Percentiles rank a stretch among this genome's conserved stretches.
phyloP scores from a whole-genome alignment of 176 grass and related monocot genomes.

The Urochloa ruziziensis region DNA sequence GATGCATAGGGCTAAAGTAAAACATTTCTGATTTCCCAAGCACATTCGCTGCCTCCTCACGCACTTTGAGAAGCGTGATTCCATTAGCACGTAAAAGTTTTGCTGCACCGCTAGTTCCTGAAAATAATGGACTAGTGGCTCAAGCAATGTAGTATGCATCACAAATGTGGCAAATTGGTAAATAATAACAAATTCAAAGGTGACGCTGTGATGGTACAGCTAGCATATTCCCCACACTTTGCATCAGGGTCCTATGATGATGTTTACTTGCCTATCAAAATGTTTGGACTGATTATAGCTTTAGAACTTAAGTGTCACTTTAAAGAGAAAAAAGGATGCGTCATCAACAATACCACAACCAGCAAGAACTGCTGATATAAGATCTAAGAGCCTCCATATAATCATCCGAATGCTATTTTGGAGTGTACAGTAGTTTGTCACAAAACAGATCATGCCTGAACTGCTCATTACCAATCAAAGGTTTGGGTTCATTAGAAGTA shows the following conservation, averaged over 20 bases:
- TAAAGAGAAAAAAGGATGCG: neutral
- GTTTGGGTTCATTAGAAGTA: neutral
- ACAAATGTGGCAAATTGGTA: slow-evolving; percentile 13
- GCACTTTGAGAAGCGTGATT: slow-evolving; percentile 72
- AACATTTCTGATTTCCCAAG: slow-evolving; percentile 87
- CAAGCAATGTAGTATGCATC: slow-evolving; percentile 19
- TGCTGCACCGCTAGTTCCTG: slow-evolving; percentile 79
- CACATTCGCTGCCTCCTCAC: slow-evolving; percentile 58
- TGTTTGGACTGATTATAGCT: neutral
- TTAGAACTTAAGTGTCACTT: neutral
- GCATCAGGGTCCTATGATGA: neutral
- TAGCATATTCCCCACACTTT: neutral
- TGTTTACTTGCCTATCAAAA: neutral
- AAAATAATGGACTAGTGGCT: slow-evolving; percentile 24
- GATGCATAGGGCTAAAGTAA: slow-evolving; percentile 52
- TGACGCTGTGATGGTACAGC: neutral
- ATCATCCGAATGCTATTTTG: neutral
- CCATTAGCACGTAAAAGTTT: slow-evolving; percentile 86
- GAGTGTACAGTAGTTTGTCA: neutral
- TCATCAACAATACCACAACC: neutral
- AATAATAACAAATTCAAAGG: slow-evolving; percentile 25
- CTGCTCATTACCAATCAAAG: neutral
- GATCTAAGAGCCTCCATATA: slow-evolving; percentile 4
- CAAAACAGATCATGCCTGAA: neutral
- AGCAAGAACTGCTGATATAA: neutral